Evolutionary conservation across 305 asterid species (phyloP).

Genomic region (Stenogyne calaminthoides): DNA sequence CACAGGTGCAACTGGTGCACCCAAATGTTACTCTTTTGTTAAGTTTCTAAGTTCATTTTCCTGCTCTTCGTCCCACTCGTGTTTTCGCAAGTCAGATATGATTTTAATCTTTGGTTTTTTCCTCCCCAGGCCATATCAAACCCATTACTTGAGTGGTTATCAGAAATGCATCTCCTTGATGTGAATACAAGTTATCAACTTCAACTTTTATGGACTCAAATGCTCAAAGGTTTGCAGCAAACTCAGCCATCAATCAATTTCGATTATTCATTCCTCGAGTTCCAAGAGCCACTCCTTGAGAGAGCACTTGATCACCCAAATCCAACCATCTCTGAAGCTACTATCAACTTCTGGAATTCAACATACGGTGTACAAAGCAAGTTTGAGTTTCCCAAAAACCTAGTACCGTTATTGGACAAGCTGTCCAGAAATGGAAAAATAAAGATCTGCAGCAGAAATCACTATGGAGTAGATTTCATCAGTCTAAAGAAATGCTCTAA

Average conservation of each 20-base stretch:
- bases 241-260: conserved; percentile 54
- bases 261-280: conserved; percentile 55
- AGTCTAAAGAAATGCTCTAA: conserved; percentile 58
- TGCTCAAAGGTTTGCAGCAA: conserved; percentile 53
- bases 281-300: conserved; percentile 61
- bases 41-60: neutral
- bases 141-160: conserved; percentile 68
- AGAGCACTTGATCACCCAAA: conserved; percentile 66
- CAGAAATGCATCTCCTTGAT: conserved; percentile 50
- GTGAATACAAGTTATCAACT: conserved; percentile 42
- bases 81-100: neutral
- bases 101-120: conserved; percentile 8
- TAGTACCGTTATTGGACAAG: conserved; percentile 67
- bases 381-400: conserved; percentile 60
- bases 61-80: too few relatives aligned
- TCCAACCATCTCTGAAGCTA: conserved; percentile 53
- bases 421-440: conserved; percentile 61
- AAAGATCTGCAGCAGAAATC: conserved; percentile 47
- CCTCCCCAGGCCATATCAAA: conserved; percentile 48
- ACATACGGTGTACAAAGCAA: conserved; percentile 55
- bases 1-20: too few relatives aligned
- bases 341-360: conserved; percentile 72
- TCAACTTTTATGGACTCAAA: conserved; percentile 54
- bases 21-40: neutral
- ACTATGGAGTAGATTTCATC: conserved; percentile 18